Conservation (phyloP, 2,329 filamentous ascomycete species). For the Fusarium xyrophilum region DNA sequence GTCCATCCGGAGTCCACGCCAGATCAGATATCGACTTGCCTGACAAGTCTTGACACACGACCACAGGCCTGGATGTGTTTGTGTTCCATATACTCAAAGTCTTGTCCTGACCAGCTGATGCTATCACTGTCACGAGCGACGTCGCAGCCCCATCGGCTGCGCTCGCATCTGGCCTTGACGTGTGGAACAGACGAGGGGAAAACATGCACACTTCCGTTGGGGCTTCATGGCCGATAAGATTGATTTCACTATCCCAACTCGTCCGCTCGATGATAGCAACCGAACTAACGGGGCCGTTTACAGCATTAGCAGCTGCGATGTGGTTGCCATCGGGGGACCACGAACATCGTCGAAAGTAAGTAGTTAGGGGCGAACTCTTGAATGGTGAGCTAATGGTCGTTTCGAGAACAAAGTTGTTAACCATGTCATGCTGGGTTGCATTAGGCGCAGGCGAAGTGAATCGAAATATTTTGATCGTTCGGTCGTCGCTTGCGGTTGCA, state of each 20-base stretch:
- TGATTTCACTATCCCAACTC: constrained; percentile 95
- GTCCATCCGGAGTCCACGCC: constrained; percentile 91
- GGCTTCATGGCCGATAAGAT: constrained; percentile 94
- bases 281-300: constrained; percentile 95
- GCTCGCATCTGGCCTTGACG: constrained; percentile 67
- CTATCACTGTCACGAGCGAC: constrained; percentile 85
- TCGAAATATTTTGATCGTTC: constrained; percentile 94
- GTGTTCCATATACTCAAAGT: constrained; percentile 98
- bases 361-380: constrained; percentile 88
- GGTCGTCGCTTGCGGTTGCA: constrained; percentile 95
- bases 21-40: constrained; percentile 94
- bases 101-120: constrained; percentile 96
- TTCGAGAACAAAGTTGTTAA: constrained; percentile 95
- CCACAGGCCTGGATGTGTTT: constrained; percentile 86
- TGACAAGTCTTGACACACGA: constrained; percentile 87
- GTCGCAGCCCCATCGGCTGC: constrained; percentile 53
- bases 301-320: constrained; percentile 94
- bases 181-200: constrained; percentile 87
- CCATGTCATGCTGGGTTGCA: constrained; percentile 91
- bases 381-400: constrained; percentile 90
- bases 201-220: constrained; percentile 98
- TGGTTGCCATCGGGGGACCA: constrained; percentile 98
- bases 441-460: constrained; percentile 92
- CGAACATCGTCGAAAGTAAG: constrained; percentile 94
- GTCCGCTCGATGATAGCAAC: constrained; percentile 94